These are phyloP conservation scores for Chlamydomonas incerta DNA, from an alignment of 139 green algal genomes.

Conservation along the genomic window DNA sequence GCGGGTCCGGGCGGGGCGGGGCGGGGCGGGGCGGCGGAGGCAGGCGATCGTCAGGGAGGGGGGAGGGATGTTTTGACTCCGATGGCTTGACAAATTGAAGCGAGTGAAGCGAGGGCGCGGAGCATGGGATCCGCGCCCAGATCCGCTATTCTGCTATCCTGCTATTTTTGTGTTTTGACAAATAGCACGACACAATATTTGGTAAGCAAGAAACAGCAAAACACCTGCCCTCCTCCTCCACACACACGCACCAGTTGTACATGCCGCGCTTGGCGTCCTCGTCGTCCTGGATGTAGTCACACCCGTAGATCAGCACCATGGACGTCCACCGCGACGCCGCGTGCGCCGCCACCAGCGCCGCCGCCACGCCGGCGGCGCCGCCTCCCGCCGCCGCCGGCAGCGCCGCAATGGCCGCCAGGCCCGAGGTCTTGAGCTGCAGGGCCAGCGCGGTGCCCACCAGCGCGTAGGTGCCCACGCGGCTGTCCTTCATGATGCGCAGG, in stretches of 20 bases:
- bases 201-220: too few species aligned
- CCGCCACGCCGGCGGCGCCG: neutral
- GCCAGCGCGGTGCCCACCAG: constrained; percentile 60
- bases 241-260: constrained; percentile 62
- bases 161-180: too few species aligned
- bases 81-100: too few species aligned
- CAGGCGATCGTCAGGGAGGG: too few species aligned
- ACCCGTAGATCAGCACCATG: constrained; percentile 51
- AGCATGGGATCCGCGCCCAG: too few species aligned
- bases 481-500: constrained; percentile 74
- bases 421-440: constrained; percentile 50
- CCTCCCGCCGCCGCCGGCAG: constrained; percentile 39
- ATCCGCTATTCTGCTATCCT: too few species aligned
- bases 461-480: constrained; percentile 67
- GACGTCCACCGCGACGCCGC: constrained; percentile 50
- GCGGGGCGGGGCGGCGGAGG: too few species aligned
- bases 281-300: constrained; percentile 65
- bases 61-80: too few species aligned
- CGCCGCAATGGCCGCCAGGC: neutral
- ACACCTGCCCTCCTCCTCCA: too few species aligned
- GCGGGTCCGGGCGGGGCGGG: too few species aligned
- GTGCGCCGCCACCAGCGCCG: constrained; percentile 55
- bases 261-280: constrained; percentile 69
- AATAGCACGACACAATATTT: too few species aligned
- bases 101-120: too few species aligned